A percentile compares a stretch with the other conserved stretches of the same genome.
Evolutionary conservation across 2,329 filamentous ascomycete genomes (phyloP).

Genomic region (Aaosphaeria arxii): DNA sequence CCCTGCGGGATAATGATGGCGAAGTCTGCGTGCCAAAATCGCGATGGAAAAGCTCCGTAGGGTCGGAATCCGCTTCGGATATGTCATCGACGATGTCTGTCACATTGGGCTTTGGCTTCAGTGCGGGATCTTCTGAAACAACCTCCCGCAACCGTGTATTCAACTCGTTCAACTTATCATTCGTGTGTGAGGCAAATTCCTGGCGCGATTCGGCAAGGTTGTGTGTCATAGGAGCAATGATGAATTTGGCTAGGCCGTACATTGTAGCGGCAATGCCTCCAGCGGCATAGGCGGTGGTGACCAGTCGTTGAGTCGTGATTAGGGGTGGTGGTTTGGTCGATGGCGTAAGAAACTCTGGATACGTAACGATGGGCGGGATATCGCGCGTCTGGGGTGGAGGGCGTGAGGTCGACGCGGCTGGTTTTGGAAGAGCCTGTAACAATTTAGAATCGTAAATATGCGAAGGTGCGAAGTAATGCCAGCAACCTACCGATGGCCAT

Average conservation of each 20-base stretch:
- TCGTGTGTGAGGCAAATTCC: slow-evolving; percentile 53
- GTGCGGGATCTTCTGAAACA: slow-evolving; percentile 61
- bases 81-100: slow-evolving; percentile 34
- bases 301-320: slow-evolving; percentile 54
- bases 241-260: slow-evolving; percentile 69
- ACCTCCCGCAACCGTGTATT: slow-evolving; percentile 57
- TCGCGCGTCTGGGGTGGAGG: slow-evolving; percentile 34
- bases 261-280: slow-evolving; percentile 56
- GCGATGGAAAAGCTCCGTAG: slow-evolving; percentile 76
- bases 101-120: slow-evolving; percentile 23
- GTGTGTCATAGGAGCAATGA: slow-evolving; percentile 61
- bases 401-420: slow-evolving; percentile 8
- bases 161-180: slow-evolving; percentile 51
- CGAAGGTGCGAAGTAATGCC: neutral
- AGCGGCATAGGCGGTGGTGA: slow-evolving; percentile 56
- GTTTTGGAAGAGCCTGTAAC: slow-evolving; percentile 13
- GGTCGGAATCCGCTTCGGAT: slow-evolving; percentile 57
- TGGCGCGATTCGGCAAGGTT: slow-evolving; percentile 55
- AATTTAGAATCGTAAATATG: slow-evolving; percentile 7
- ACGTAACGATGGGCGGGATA: slow-evolving; percentile 62
- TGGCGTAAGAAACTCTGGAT: slow-evolving; percentile 63
- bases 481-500: slow-evolving; percentile 24
- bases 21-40: slow-evolving; percentile 79
- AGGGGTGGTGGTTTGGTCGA: slow-evolving; percentile 58
- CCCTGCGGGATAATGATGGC: slow-evolving; percentile 44